phyloP scores from a whole-genome alignment of 176 grass and related monocot species.

The Otatea glauca region DNA sequence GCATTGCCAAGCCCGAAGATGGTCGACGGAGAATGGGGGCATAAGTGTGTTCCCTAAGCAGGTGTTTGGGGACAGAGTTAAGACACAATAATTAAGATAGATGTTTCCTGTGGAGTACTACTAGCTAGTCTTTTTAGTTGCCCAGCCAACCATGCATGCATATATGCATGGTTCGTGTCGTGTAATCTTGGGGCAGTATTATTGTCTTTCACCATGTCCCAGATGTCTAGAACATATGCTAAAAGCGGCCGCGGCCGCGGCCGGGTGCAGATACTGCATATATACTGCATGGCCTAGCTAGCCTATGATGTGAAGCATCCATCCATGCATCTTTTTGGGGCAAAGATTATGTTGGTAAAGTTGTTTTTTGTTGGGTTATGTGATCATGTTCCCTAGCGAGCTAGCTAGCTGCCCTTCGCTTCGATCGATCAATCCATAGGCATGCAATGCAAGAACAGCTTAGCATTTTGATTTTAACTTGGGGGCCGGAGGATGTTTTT shows the following conservation, averaged over 20 bases:
- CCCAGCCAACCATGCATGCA: neutral
- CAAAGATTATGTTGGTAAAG: constrained; percentile 44
- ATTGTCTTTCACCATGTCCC: constrained; percentile 31
- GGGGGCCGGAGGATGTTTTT: neutral
- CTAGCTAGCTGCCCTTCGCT: neutral
- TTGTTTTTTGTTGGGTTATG: constrained; percentile 59
- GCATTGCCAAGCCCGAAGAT: neutral
- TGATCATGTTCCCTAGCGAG: constrained; percentile 38
- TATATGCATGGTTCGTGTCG: constrained; percentile 3
- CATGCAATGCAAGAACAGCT: constrained; percentile 14
- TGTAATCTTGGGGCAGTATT: constrained; percentile 43
- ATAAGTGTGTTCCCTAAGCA: constrained; percentile 32
- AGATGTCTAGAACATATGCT: constrained; percentile 29
- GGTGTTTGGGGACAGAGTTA: constrained; percentile 1
- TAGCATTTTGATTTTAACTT: neutral
- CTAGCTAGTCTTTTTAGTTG: constrained; percentile 3
- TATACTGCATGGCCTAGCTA: neutral
- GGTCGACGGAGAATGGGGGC: neutral
- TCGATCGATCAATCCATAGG: neutral
- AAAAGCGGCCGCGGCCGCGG: constrained; percentile 24
- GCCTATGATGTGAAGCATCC: constrained; percentile 39
- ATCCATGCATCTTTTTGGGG: constrained; percentile 28
- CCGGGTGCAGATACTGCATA: neutral
- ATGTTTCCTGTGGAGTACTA: neutral
- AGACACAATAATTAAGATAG: neutral